Evolutionary conservation across 805 yeast genomes (phyloP).

Genomic region (Myxozyma kluyveri): DNA sequence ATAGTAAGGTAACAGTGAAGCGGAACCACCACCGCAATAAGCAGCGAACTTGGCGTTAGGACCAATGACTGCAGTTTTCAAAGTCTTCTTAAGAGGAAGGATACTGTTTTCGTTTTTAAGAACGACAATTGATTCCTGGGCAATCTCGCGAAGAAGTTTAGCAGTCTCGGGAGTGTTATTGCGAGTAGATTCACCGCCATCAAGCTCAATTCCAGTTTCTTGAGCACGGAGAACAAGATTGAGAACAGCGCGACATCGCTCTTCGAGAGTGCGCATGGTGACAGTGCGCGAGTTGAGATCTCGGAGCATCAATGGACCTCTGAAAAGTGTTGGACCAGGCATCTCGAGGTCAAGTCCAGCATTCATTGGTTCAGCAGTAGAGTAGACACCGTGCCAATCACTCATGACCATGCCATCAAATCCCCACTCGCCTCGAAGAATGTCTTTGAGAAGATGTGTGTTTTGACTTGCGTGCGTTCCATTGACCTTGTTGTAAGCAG

Average conservation of each 20-base stretch:
- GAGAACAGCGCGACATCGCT: constrained; percentile 43
- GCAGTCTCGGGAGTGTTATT: constrained; percentile 45
- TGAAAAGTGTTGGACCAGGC: constrained; percentile 61
- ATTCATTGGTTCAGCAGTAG: constrained; percentile 46
- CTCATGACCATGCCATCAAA: constrained; percentile 57
- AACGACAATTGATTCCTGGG: constrained; percentile 54
- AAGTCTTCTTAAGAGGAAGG: constrained; percentile 48
- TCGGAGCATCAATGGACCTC: constrained; percentile 44
- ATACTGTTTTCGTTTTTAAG: constrained; percentile 51
- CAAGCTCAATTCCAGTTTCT: constrained; percentile 44
- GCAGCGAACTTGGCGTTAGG: not conserved
- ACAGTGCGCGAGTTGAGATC: constrained; percentile 46
- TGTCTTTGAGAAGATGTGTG: constrained; percentile 45
- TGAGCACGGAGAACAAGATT: constrained; percentile 46
- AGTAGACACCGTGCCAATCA: constrained; percentile 62
- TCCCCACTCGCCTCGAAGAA: constrained; percentile 56
- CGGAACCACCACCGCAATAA: not conserved
- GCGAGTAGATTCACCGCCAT: constrained; percentile 34
- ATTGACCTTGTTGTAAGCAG: constrained; percentile 60
- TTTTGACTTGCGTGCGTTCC: constrained; percentile 56
- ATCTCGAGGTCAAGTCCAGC: constrained; percentile 63
- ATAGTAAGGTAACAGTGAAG: constrained; percentile 8
- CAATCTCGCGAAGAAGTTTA: constrained; percentile 44
- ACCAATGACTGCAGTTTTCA: constrained; percentile 54
- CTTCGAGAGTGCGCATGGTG: constrained; percentile 45